Evolutionary conservation across 2,329 filamentous ascomycete genomes (phyloP).

Genomic region (Domatiomyces globalis): DNA sequence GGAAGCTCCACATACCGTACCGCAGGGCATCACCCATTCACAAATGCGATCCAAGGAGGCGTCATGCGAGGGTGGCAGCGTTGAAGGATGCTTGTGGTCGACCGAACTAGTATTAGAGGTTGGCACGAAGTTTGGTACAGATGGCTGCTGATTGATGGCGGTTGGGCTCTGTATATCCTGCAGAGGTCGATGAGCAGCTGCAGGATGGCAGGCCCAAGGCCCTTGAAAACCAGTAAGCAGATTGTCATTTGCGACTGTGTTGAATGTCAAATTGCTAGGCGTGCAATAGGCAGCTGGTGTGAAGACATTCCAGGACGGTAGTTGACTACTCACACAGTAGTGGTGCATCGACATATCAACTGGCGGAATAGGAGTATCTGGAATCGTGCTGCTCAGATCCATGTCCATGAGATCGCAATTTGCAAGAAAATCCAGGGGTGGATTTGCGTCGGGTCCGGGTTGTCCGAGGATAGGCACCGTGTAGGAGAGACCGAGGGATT

Average conservation of each 20-base stretch:
- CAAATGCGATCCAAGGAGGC: conserved; percentile 3
- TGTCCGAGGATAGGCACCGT: conserved; percentile 9
- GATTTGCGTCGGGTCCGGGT: not conserved
- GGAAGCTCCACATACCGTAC: conserved; percentile 15
- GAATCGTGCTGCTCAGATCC: not conserved
- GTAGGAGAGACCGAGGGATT: conserved; percentile 13
- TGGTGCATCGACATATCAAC: conserved; percentile 16
- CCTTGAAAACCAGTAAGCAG: conserved; percentile 5
- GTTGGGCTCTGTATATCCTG: not conserved
- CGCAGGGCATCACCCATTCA: conserved; percentile 19
- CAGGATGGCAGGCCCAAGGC: conserved; percentile 12
- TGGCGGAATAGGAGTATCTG: not conserved
- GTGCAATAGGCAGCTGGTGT: not conserved
- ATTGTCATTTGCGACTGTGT: not conserved
- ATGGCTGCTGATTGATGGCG: not conserved
- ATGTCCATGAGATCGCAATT: not conserved
- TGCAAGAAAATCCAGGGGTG: not conserved
- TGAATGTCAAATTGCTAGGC: not conserved
- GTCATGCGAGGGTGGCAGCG: conserved; percentile 1
- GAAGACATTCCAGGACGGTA: not conserved
- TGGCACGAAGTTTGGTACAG: not conserved
- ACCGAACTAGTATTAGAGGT: not conserved
- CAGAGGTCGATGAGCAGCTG: conserved; percentile 9
- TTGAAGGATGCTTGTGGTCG: not conserved
- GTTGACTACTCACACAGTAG: conserved; percentile 9